A percentile compares a stretch with the other conserved stretches of the same genome.
Evolutionary conservation across 2,329 filamentous ascomycete species (phyloP).

Genomic region (Colletotrichum cuscutae): DNA sequence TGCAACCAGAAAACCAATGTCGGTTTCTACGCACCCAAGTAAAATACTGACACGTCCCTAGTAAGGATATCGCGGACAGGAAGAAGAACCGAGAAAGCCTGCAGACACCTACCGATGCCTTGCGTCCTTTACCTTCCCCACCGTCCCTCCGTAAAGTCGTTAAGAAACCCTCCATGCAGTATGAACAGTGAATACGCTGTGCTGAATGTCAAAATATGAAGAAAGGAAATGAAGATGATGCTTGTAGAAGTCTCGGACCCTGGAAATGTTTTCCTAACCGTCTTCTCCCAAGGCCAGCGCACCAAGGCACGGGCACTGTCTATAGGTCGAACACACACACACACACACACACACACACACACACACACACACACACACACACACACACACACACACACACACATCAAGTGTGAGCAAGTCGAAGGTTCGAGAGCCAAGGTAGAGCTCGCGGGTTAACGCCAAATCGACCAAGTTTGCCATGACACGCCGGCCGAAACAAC

Average conservation of each 20-base stretch:
- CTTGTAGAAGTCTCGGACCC: background rate
- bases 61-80: too few relatives aligned
- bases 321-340: background rate
- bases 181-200: slow-evolving; percentile 20
- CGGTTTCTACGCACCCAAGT: too few relatives aligned
- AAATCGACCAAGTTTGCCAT: background rate
- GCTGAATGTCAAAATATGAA: background rate
- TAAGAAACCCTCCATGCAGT: slow-evolving; percentile 13
- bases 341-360: too few relatives aligned
- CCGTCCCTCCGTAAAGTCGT: slow-evolving; percentile 27
- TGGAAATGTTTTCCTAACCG: background rate
- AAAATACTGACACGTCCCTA: too few relatives aligned
- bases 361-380: too few relatives aligned
- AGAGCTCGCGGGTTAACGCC: background rate
- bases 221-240: slow-evolving; percentile 2
- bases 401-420: background rate
- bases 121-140: background rate
- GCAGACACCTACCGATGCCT: background rate
- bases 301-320: background rate
- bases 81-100: background rate
- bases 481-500: background rate
- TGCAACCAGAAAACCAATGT: background rate
- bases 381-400: too few relatives aligned
- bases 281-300: background rate
- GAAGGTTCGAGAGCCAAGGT: background rate